Evolutionary conservation across 2,329 filamentous ascomycete genomes (phyloP), one percentile per base, ranked within the genome.

Genomic region (Cercospora sp.): DNA sequence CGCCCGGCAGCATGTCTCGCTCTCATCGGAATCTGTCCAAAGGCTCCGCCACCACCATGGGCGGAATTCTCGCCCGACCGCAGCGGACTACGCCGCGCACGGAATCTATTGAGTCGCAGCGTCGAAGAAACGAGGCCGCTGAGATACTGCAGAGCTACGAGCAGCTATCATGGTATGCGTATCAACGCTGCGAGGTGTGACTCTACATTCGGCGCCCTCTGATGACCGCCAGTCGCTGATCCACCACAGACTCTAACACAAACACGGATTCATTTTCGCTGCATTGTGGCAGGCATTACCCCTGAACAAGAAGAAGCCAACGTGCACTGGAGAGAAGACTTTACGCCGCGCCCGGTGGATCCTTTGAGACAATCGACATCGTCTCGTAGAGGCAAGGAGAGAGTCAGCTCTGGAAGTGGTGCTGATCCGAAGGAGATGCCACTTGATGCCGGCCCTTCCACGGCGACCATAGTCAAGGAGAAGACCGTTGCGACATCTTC

Each of bases 61-160:
- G 45, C 53, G 51, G 16, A 40, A 16, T 23, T 26, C 12, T 23
- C 36, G 30, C 33, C 62, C 36, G 36, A 59, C 42, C 23, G 28
- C 51, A 30, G 30, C 51, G 53, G 45, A 59, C 1, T 33, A 18
- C 51, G 5, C 63, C 53, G 58, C 70, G 68, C 64, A 73, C 74
- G 12, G 75, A 78, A 65, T 71, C 75, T 2, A 75, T 73, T 65
- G 63, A 71, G 28, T 74, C 74, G 16, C 67, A 76, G 23, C 64
- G 65, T 13, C 51, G 36, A 48, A 70, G 76, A 12, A 73, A 73
- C 51, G 62, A 65, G 13, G 76, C 76, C 3, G 73, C 72, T 18
- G 68, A 75, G 59, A 75, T 73, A 16, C 69, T 78, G 48, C 72
- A 76, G 55, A 76, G 73, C 67, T 78, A 78, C 63, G 76, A 78